Evolutionary conservation across 1,284 basidiomycete species (phyloP).

Genomic region (Moniliella sp.): DNA sequence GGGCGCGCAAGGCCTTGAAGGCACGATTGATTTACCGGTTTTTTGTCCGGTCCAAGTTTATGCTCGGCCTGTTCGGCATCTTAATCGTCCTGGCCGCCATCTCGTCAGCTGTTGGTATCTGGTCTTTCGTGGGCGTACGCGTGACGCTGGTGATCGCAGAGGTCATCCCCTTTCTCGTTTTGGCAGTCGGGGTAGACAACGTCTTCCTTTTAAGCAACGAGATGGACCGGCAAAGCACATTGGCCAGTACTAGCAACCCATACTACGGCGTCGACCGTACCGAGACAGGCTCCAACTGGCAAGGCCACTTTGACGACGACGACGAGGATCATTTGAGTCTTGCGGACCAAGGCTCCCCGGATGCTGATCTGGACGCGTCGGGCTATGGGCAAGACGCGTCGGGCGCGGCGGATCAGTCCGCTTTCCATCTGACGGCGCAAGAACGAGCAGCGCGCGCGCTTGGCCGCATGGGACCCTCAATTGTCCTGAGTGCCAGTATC

Average conservation of each 20-base stretch:
- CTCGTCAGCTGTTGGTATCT: slow-evolving; percentile 76
- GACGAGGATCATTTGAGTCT: slow-evolving; percentile 45
- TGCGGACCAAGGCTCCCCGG: too few relatives aligned
- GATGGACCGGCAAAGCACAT: slow-evolving; percentile 53
- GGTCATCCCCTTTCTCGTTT: slow-evolving; percentile 86
- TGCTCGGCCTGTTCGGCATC: slow-evolving; percentile 62
- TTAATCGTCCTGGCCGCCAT: slow-evolving; percentile 73
- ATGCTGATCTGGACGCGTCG: too few relatives aligned
- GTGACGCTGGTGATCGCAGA: slow-evolving; percentile 58
- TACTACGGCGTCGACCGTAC: slow-evolving; percentile 1
- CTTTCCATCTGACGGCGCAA: slow-evolving; percentile 4
- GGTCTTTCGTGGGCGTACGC: slow-evolving; percentile 67
- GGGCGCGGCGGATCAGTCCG: too few relatives aligned
- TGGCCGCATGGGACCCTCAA: slow-evolving; percentile 82
- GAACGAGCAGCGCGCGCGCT: slow-evolving; percentile 58
- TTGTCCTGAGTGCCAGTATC: slow-evolving; percentile 71
- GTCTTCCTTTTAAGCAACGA: slow-evolving; percentile 92
- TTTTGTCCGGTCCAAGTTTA: slow-evolving; percentile 70
- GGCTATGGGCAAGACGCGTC: too few relatives aligned
- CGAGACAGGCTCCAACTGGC: too few relatives aligned
- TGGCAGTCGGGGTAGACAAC: slow-evolving; percentile 93
- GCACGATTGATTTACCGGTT: too few relatives aligned
- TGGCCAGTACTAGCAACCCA: slow-evolving; percentile 1
- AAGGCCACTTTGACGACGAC: too few relatives aligned
- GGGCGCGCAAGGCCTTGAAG: too few relatives aligned